Base-by-base conservation (phyloP, 352 stramenopile genomes). In the Pythium folliculosum region DNA sequence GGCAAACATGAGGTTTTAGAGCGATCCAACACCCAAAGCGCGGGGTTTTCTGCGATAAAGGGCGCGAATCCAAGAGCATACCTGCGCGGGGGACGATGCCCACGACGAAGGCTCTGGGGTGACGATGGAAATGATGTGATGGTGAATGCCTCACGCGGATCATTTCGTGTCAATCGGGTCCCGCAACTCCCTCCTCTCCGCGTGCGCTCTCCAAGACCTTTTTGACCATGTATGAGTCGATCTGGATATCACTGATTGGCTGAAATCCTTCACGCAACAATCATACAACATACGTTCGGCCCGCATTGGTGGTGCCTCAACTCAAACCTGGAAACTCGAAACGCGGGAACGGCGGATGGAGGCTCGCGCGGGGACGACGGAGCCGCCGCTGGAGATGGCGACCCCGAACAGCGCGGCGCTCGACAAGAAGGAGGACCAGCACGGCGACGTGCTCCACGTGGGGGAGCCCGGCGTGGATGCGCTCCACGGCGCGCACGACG, bases 341-440 rank as follows among this genome's bases (percentile, higher is more conserved):
- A 52, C 40, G 25, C 27, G n/a, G 37, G 35, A 44, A 35, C 25
- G 52, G 62, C 62, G 53, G 63, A 69, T 35, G 22, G 37, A 47
- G 47, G 13, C 35, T 38, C 32, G 59, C 52, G 7, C 47, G 30
- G 22, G 9, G 1, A 47, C 40, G 40, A 47, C 40, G 40, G 9
- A 5, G 12, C 10, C 40, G 14, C 2, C 44, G 53, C 53, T 69
- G 27, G 27, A 37, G 14, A 70, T 70, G 63, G 63, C 54, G 56
- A 60, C 64, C 51, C 38, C 64, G 38, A 71, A 66, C 57, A 51
- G 65, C 57, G 50, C 43, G 16, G 51, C 40, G 8, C 30, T 47
- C 19, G 30, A 21, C 16, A 71, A 64, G 56, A 71, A 71, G 37
- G 64, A 70, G 22, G 65, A 75, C n/a, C 57, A 68, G 56, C 37